Conservation (phyloP, 1,284 basidiomycete genomes). For the Leccinum variabile region DNA sequence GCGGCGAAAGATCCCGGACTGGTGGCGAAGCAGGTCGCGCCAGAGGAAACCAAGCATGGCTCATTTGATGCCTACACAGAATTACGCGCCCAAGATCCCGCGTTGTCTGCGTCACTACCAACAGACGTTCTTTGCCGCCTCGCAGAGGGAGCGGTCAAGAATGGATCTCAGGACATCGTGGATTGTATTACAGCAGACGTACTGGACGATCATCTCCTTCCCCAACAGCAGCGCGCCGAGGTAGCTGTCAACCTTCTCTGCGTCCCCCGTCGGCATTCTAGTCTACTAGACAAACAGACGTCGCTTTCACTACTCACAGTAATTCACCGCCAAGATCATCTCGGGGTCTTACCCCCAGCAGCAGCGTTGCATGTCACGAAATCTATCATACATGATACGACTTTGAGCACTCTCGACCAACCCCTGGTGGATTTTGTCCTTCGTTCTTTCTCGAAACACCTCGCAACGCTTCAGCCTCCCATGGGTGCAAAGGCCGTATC, state of each 20-base stretch:
- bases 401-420: constrained; percentile 16
- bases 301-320: constrained; percentile 29
- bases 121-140: constrained; percentile 30
- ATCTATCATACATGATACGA: constrained; percentile 21
- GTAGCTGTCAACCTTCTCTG: constrained; percentile 33
- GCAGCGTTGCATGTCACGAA: constrained; percentile 26
- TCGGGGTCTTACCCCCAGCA: constrained; percentile 16
- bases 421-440: constrained; percentile 23
- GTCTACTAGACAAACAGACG: constrained; percentile 24
- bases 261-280: constrained; percentile 21
- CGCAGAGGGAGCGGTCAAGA: constrained; percentile 31
- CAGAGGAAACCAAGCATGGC: constrained; percentile 19
- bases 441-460: constrained; percentile 23
- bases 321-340: constrained; percentile 22
- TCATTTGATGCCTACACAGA: constrained; percentile 32
- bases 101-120: constrained; percentile 27
- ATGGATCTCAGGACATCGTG: constrained; percentile 36
- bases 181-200: constrained; percentile 38
- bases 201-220: constrained; percentile 31
- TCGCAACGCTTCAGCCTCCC: constrained; percentile 20
- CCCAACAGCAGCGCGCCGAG: constrained; percentile 22
- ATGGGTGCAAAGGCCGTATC: constrained; percentile 21
- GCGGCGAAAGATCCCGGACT: constrained; percentile 9
- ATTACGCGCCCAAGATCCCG: constrained; percentile 29
- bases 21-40: constrained; percentile 13